Evolutionary conservation across 164 flowering plant genomes (phyloP), one percentile per base, ranked within the genome.

Genomic region (Akebia trifoliata): DNA sequence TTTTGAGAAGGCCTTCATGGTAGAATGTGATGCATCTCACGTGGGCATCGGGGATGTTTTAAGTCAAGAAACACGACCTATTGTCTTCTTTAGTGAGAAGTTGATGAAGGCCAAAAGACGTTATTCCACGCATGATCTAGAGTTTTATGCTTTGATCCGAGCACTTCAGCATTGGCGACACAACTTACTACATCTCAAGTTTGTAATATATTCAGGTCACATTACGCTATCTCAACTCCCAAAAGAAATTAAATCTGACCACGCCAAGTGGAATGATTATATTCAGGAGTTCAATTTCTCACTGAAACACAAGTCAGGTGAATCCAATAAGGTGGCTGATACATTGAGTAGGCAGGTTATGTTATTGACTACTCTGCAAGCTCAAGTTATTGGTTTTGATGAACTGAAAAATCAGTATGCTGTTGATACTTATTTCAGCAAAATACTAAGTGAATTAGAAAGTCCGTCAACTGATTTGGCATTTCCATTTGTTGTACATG

Each of bases 61-160:
- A n/a, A n/a, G n/a, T n/a, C n/a, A n/a, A n/a, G n/a, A n/a, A n/a
- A n/a, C n/a, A n/a, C n/a, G n/a, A n/a, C n/a, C n/a, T n/a, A 39
- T 7, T 46, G 51, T 51, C 0, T 57, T 40, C n/a, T 57, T 42
- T 42, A 57, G 21, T 20, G 61, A 57, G 30, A 57, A 57, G 25
- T 20, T 57, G 2, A 22, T 26, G 1, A 18, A 44, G 18, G 38
- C 61, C 1, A 18, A 30, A 17, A 40, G 20, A n/a, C 0, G 25
- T 0, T 43, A 42, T 17, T 39, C 50, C 1, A 43, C 49, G 1
- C 43, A 56, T 43, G 38, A 56, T 7, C 10, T 26, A 8, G 34
- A 55, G 14, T 55, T 55, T 7, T 55, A 39, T 39, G 46, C 46
- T 1, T 1, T 38, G 2, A 6, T 25, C 3, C 46, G n/a, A 40